Evolutionary conservation across 2,329 filamentous ascomycete genomes (phyloP).

Genomic region (Cercospora janseana): DNA sequence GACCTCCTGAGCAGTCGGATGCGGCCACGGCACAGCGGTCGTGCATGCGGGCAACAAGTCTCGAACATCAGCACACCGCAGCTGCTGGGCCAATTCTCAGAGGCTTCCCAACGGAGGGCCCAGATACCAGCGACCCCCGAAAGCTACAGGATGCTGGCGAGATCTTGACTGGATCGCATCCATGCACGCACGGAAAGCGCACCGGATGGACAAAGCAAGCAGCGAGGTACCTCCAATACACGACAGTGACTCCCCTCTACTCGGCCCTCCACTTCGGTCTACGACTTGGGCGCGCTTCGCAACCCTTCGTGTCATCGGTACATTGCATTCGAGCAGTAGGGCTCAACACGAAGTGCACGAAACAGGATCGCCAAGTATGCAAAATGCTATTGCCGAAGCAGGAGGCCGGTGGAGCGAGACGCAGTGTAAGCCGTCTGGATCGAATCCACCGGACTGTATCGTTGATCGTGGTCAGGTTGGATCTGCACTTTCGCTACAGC

Average conservation of each 20-base stretch:
- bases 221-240: constrained; percentile 1
- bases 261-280: neutral
- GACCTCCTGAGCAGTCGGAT: too few species aligned
- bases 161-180: constrained; percentile 4
- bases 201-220: constrained; percentile 2
- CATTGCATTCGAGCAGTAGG: neutral
- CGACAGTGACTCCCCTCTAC: neutral
- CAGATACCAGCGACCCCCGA: too few species aligned
- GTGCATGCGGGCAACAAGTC: too few species aligned
- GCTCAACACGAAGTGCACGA: neutral
- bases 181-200: neutral
- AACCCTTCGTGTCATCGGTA: neutral
- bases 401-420: neutral
- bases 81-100: too few species aligned
- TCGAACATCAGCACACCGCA: too few species aligned
- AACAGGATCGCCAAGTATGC: neutral
- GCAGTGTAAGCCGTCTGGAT: neutral
- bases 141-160: too few species aligned
- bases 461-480: neutral
- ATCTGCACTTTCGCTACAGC: constrained; percentile 6
- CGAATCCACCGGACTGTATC: neutral
- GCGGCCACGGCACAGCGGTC: too few species aligned
- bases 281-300: too few species aligned
- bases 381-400: neutral
- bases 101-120: too few species aligned